A percentile compares a stretch with the other conserved stretches of the same genome.
These are phyloP conservation scores for Hirsutella thompsonii DNA, from an alignment of 2,329 filamentous ascomycete species.

Conservation along the genomic window DNA sequence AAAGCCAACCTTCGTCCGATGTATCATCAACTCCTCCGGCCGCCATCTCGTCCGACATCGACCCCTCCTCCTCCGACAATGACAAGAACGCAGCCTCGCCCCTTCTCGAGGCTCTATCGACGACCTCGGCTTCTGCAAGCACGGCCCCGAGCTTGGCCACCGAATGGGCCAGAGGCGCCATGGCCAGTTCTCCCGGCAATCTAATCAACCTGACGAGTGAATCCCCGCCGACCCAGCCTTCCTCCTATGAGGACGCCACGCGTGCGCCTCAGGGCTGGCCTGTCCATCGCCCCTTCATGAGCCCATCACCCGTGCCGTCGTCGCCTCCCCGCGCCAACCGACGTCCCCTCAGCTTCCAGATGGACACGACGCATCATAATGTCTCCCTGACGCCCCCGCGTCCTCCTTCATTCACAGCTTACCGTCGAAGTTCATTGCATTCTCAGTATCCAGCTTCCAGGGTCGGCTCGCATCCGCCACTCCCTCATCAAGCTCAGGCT, in stretches of 20 bases:
- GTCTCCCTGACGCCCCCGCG: conserved; percentile 26
- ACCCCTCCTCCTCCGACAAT: conserved; percentile 27
- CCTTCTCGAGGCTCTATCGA: conserved; percentile 33
- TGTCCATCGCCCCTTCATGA: conserved; percentile 31
- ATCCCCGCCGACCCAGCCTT: conserved; percentile 39
- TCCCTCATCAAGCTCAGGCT: conserved; percentile 62
- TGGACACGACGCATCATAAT: conserved; percentile 30
- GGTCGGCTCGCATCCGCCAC: conserved; percentile 40
- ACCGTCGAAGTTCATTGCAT: conserved; percentile 35
- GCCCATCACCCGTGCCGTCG: conserved; percentile 29
- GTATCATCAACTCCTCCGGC: conserved; percentile 27
- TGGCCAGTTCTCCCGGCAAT: conserved; percentile 39
- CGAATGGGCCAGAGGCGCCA: conserved; percentile 28
- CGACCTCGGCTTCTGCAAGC: conserved; percentile 34
- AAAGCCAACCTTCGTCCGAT: conserved; percentile 25
- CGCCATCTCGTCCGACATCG: conserved; percentile 30
- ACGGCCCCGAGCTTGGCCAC: conserved; percentile 32
- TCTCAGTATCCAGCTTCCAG: conserved; percentile 36
- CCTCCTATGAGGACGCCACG: conserved; percentile 35
- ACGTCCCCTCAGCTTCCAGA: conserved; percentile 42
- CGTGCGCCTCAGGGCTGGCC: conserved; percentile 30
- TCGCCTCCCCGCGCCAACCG: conserved; percentile 23
- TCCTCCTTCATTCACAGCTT: conserved; percentile 16
- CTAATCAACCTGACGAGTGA: conserved; percentile 37
- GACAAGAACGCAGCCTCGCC: conserved; percentile 31